These are phyloP conservation scores for Amaranthus hypochondriacus DNA, from an alignment of 148 eudicot species.

Conservation along the genomic window DNA sequence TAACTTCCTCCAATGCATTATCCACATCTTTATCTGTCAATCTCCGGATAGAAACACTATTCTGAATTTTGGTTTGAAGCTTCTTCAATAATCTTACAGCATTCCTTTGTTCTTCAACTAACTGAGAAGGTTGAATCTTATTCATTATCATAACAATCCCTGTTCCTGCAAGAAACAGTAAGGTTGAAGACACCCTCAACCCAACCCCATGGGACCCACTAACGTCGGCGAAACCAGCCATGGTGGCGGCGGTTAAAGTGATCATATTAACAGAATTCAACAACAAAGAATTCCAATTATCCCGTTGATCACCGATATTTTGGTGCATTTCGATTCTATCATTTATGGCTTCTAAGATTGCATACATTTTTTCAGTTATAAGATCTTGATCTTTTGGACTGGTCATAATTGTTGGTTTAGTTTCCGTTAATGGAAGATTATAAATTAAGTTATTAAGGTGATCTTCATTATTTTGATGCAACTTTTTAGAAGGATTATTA, in stretches of 20 bases:
- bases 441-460: background rate
- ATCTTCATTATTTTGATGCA: background rate
- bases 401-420: background rate
- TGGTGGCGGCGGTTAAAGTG: constrained; percentile 53
- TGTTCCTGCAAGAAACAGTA: constrained; percentile 44
- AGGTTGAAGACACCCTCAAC: constrained; percentile 41
- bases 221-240: constrained; percentile 37
- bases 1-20: constrained; percentile 37
- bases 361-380: constrained; percentile 30
- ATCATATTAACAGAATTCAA: constrained; percentile 55
- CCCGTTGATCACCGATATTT: constrained; percentile 51
- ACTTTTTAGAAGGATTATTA: background rate
- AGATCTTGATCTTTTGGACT: background rate
- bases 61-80: constrained; percentile 30
- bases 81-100: constrained; percentile 46
- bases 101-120: constrained; percentile 63
- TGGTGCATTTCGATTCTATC: constrained; percentile 71
- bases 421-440: background rate
- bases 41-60: constrained; percentile 20
- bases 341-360: constrained; percentile 40
- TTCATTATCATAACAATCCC: constrained; percentile 48
- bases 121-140: constrained; percentile 70
- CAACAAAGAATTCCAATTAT: constrained; percentile 56
- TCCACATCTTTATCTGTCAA: constrained; percentile 29
- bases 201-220: constrained; percentile 10